Base-by-base conservation (phyloP, 2,329 filamentous ascomycete genomes). In the Beauveria medogensis region DNA sequence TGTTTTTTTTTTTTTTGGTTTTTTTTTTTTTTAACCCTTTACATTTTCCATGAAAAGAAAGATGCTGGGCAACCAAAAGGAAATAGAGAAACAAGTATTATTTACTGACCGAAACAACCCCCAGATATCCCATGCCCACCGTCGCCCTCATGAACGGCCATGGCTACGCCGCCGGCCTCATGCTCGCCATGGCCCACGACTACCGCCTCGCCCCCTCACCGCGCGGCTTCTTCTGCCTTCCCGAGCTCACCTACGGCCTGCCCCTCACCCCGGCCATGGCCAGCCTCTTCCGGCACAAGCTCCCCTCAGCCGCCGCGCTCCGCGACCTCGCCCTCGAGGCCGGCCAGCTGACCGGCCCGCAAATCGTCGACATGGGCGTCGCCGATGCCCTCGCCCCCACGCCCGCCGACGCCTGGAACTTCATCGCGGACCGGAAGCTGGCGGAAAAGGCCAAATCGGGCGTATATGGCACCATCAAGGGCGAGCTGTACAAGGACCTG, bases 161-260 rank as follows among this genome's bases (percentile, higher is more conserved):
- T 72, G 85, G 87, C 59, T 94, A 92, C 71, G 91, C 90, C 6
- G 90, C 84, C 51, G 90, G 89, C n/a, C 78, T 92, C 63, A 92
- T 94, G 86, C 77, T 89, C 10, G 84, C 89, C 62, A 90, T 91
- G 82, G 85, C 89, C 74, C 89, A 92, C 74, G 90, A 93, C 75
- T 94, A 94, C 76, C 84, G 91, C 30, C 80, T 94, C 66, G 89
- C 90, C 77, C 88, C 88, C 69, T 82, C 87, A 0, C 69, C 79
- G 2, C 79, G 82, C 22, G 91, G 90, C n/a, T 92, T 85, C 73
- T 72, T 90, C 44, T 93, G 90, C 73, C 76, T 94, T 66, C 93
- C 93, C 73, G 90, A 94, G 75, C 79, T 94, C 16, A 86, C 92
- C 65, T 88, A 94, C 64, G 90, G 90, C 56, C 87, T 87, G 1